These are phyloP conservation scores for Aspergillus pseudoviridinutans DNA, from an alignment of 2,329 filamentous ascomycete species.

Conservation along the genomic window DNA sequence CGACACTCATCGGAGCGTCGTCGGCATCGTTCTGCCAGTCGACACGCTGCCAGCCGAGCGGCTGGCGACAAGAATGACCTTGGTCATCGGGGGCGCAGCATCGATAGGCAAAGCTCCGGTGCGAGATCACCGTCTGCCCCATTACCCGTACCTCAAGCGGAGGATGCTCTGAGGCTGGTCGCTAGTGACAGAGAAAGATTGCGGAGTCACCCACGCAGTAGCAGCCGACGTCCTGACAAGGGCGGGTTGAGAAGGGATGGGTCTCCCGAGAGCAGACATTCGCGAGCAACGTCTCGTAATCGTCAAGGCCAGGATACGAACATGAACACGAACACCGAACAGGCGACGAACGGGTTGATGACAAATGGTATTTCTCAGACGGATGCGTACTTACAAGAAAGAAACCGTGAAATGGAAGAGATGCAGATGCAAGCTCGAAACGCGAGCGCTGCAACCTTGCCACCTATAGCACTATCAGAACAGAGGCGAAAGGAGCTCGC, in stretches of 20 bases:
- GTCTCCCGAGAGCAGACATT: slow-evolving; percentile 45
- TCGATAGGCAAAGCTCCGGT: slow-evolving; percentile 55
- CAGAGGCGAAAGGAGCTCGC: slow-evolving; percentile 69
- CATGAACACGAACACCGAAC: slow-evolving; percentile 1
- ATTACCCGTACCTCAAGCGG: slow-evolving; percentile 68
- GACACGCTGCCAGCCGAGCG: slow-evolving; percentile 37
- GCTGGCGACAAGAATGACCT: slow-evolving; percentile 24
- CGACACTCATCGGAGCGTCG: slow-evolving; percentile 25
- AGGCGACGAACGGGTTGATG: slow-evolving; percentile 7
- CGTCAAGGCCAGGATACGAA: slow-evolving; percentile 28
- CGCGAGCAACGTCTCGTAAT: slow-evolving; percentile 32
- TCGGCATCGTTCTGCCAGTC: slow-evolving; percentile 40
- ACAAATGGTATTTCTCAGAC: slow-evolving; percentile 9
- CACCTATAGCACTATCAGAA: slow-evolving; percentile 50
- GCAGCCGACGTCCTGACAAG: slow-evolving; percentile 46
- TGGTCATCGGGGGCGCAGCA: slow-evolving; percentile 56
- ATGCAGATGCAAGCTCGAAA: slow-evolving; percentile 21
- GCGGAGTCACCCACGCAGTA: slow-evolving; percentile 49
- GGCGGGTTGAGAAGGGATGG: slow-evolving; percentile 41
- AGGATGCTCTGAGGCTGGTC: slow-evolving; percentile 52
- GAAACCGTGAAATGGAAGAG: slow-evolving; percentile 5
- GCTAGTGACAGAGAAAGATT: slow-evolving; percentile 43
- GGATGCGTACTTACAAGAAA: slow-evolving; percentile 5
- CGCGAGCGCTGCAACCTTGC: slow-evolving; percentile 17
- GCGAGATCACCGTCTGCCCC: slow-evolving; percentile 76